Percentiles rank a stretch among this genome's conserved stretches.
Evolutionary conservation across 1,139 yeast species (phyloP).

Genomic region (Oligophagozyma castellii): DNA sequence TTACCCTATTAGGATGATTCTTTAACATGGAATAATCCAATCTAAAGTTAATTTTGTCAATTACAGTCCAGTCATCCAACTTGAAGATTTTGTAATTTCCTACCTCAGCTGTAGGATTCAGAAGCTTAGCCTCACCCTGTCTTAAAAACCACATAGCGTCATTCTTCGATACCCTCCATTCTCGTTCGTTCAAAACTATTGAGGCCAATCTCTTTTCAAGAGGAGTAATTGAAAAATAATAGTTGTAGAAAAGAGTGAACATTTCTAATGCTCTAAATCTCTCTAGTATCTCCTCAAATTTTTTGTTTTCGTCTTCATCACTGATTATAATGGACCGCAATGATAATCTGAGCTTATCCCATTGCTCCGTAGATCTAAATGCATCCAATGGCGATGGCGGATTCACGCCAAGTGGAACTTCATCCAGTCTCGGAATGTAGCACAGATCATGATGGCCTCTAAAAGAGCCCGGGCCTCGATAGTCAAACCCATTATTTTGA

Average conservation of each 20-base stretch:
- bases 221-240: conserved; percentile 46
- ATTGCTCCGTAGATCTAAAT: conserved; percentile 23
- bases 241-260: conserved; percentile 45
- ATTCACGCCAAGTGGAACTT: conserved; percentile 20
- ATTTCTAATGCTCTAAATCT: conserved; percentile 21
- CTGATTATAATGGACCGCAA: conserved; percentile 6
- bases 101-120: conserved; percentile 27
- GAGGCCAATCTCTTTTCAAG: conserved; percentile 31
- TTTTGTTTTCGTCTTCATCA: conserved; percentile 5
- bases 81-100: conserved; percentile 32
- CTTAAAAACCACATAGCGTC: conserved; percentile 30
- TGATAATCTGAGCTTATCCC: conserved; percentile 20
- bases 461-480: conserved; percentile 18
- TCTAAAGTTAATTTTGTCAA: conserved; percentile 24
- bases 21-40: conserved; percentile 16
- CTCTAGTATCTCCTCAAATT: conserved; percentile 11
- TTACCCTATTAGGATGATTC: conserved; percentile 5
- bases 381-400: conserved; percentile 26
- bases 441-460: conserved; percentile 21
- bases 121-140: conserved; percentile 25
- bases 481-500: conserved; percentile 11
- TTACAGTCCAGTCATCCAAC: conserved; percentile 29
- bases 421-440: conserved; percentile 14
- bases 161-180: conserved; percentile 26
- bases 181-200: conserved; percentile 22